Evolutionary conservation across 139 green algal species (phyloP).

Genomic region (Astrephomene gubernaculifera): DNA sequence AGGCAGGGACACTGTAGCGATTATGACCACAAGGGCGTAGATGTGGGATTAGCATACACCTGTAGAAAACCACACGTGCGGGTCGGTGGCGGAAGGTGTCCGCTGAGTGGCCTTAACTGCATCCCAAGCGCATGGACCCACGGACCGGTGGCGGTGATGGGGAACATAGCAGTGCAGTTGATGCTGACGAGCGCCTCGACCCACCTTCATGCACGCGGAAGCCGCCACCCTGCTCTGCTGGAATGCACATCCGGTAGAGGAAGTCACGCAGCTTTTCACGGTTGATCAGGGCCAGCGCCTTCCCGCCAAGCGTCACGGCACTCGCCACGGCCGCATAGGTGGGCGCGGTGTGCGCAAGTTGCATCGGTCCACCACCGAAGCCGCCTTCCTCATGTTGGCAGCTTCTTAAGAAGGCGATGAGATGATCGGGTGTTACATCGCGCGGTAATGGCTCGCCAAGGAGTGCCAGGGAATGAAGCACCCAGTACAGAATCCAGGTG

Average conservation of each 20-base stretch:
- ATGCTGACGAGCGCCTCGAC: too few relatives aligned
- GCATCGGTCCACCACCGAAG: conserved; percentile 89
- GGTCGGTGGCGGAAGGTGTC: too few relatives aligned
- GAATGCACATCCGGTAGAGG: conserved; percentile 82
- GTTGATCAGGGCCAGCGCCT: conserved; percentile 76
- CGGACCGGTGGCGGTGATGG: too few relatives aligned
- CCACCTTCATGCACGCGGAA: conserved; percentile 91
- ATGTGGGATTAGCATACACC: too few relatives aligned
- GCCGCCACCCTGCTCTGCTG: conserved; percentile 73
- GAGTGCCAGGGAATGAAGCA: conserved; percentile 89
- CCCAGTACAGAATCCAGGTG: conserved; percentile 95
- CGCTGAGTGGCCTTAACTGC: too few relatives aligned
- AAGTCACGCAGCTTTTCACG: conserved; percentile 68
- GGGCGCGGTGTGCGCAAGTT: conserved; percentile 95
- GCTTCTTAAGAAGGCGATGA: conserved; percentile 78
- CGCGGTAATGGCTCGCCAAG: conserved; percentile 60
- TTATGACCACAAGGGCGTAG: too few relatives aligned
- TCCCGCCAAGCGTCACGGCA: conserved; percentile 85
- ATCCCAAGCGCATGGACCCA: too few relatives aligned
- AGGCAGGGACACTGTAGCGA: too few relatives aligned
- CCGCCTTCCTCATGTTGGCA: conserved; percentile 87
- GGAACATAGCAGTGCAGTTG: too few relatives aligned
- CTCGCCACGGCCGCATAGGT: conserved; percentile 93
- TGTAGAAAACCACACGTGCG: too few relatives aligned
- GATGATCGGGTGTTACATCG: conserved; percentile 44